A percentile compares a stretch with the other conserved stretches of the same genome.
Conservation (phyloP, 257 asterid genomes). For the Solanum arcanum region DNA sequence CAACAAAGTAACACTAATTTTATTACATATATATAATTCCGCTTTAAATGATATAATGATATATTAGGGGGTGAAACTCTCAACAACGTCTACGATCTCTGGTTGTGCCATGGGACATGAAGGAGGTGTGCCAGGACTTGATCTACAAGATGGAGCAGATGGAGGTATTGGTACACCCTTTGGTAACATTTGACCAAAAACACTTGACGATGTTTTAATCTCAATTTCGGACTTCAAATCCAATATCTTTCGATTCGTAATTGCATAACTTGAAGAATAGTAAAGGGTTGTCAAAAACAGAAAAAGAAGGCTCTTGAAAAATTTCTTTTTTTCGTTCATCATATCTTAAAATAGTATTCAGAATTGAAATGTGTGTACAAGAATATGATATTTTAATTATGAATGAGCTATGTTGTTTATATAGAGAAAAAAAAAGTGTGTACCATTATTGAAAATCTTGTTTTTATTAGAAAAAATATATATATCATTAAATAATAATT, state of each 20-base stretch:
- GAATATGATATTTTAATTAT: not conserved
- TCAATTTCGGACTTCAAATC: not conserved
- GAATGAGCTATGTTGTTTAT: not conserved
- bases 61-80: not conserved
- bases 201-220: not conserved
- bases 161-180: not conserved
- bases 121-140: not conserved
- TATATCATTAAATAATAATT: not conserved
- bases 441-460: not conserved
- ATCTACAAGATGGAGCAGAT: not conserved
- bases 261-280: not conserved
- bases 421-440: not conserved
- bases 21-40: too few species aligned
- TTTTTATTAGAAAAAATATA: not conserved
- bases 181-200: not conserved
- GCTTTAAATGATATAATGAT: too few species aligned
- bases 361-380: not conserved
- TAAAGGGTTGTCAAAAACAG: not conserved
- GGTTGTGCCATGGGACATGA: not conserved
- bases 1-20: not conserved
- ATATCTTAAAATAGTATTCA: not conserved
- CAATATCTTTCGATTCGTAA: not conserved
- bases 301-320: not conserved
- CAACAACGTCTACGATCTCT: not conserved
- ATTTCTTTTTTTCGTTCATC: not conserved